Evolutionary conservation across 2,329 filamentous ascomycete genomes (phyloP).

Genomic region (Scedosporium aurantiacum): DNA sequence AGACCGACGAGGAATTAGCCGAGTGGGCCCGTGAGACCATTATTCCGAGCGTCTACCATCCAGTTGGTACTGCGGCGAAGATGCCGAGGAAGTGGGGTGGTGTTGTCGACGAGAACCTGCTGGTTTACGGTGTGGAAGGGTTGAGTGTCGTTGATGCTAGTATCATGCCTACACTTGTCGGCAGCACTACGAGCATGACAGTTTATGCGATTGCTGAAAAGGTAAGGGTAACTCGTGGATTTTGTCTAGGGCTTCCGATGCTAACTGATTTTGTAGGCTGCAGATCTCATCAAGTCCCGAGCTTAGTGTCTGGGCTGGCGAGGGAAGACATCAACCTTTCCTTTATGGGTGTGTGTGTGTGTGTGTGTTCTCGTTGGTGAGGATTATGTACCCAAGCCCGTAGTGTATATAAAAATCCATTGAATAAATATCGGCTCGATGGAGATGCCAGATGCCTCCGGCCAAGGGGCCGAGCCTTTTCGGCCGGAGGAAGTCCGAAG

Average conservation of each 20-base stretch:
- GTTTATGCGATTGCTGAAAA: conserved; percentile 26
- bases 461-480: not conserved
- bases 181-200: conserved; percentile 20
- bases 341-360: not conserved
- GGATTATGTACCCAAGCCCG: no score
- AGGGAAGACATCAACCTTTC: not conserved
- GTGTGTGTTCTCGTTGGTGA: not conserved
- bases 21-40: conserved; percentile 13
- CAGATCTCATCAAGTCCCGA: not conserved
- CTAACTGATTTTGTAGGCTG: not conserved
- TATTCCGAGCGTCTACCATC: conserved; percentile 11
- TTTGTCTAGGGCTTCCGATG: not conserved
- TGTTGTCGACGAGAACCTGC: conserved; percentile 16
- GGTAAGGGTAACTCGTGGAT: conserved; percentile 5
- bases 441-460: not conserved
- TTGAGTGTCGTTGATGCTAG: conserved; percentile 35
- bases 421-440: not conserved
- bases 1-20: conserved; percentile 12
- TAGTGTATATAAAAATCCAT: no score
- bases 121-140: conserved; percentile 23
- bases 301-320: not conserved
- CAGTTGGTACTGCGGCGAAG: conserved; percentile 18
- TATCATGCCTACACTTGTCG: conserved; percentile 31
- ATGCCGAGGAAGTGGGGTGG: conserved; percentile 18
- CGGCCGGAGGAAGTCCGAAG: not conserved